Evolutionary conservation across 495 filamentous ascomycete species (phyloP), one percentile per base, ranked within the genome.

Genomic region (Hyaloscypha hepaticicola): DNA sequence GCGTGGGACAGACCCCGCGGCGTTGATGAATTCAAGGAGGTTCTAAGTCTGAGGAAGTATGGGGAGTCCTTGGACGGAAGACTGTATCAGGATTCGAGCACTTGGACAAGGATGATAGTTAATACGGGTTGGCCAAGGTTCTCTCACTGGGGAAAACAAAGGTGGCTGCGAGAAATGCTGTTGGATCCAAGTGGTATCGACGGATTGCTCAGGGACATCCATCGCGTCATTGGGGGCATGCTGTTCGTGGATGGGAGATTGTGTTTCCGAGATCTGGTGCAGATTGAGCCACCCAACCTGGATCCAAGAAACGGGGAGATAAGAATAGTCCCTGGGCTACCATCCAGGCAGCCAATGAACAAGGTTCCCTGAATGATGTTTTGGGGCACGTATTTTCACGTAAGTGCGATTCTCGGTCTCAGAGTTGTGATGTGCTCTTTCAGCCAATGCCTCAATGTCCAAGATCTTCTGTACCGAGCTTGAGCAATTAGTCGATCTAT

Each of bases 131-230:
- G 69, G 69, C 69, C 69, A 22, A 61, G 50, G 19, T 69, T 71
- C 48, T 64, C 66, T 0, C 66, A 66, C 21, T 71, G 69, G 69
- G 69, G 69, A 1, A 71, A 69, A 25, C 69, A 71, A 58, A 55
- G 63, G 14, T 71, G 69, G 69, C 38, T 69, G 14, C 61, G 63
- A 29, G 66, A 64, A 41, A 71, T 69, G 66, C 53, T 71, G 29
- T 34, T 66, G 38, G 69, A 69, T 66, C 61, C 63, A 25, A 66
- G 60, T 66, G 63, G 61, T n/a, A 62, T 59, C 25, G 59, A 66
- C 26, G 53, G 41, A 19, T 56, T 71, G 33, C 31, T 71, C 21
- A 49, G 25, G 45, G 55, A 65, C 27, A 56, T 71, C 14, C 59
- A 71, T 61, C 26, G 24, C 19, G 52, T 38, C 5, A 66, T 71